Percentiles rank a stretch among this genome's conserved stretches.
phyloP scores from a whole-genome alignment of 306 rosid species.

The Aeschynomene evenia region DNA sequence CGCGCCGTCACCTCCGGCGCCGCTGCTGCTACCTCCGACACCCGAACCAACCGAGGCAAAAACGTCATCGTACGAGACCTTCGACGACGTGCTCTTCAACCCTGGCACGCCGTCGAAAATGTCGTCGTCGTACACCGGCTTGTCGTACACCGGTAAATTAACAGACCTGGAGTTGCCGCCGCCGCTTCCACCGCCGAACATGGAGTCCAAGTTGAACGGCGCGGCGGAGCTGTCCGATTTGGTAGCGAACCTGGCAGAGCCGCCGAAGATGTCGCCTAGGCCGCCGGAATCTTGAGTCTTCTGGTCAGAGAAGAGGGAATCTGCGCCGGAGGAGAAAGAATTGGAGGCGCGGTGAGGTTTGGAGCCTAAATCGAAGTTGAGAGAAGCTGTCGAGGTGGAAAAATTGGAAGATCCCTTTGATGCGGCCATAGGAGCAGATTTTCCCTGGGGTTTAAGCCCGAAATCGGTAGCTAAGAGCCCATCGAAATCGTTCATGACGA shows the following conservation, averaged over 20 bases:
- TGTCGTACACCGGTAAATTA: constrained; percentile 59
- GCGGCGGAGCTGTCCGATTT: constrained; percentile 47
- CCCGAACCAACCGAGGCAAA: constrained; percentile 52
- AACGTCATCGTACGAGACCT: constrained; percentile 53
- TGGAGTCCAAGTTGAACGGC: constrained; percentile 59
- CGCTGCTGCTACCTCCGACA: constrained; percentile 7
- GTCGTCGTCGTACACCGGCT: constrained; percentile 83
- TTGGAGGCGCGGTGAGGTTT: constrained; percentile 50
- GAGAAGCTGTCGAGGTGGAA: constrained; percentile 27
- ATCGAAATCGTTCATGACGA: constrained; percentile 77
- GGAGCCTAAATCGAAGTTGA: constrained; percentile 55
- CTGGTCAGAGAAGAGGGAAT: constrained; percentile 37
- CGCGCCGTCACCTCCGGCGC: constrained; percentile 37
- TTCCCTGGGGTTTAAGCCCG: constrained; percentile 77
- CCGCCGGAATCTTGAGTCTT: constrained; percentile 41
- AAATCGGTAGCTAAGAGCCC: constrained; percentile 73
- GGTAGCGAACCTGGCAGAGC: constrained; percentile 31
- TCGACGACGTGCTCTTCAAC: constrained; percentile 52
- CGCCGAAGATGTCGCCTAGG: constrained; percentile 54
- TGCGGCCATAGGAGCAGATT: constrained; percentile 70
- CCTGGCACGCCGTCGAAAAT: constrained; percentile 82
- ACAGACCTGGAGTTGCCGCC: constrained; percentile 40
- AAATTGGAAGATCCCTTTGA: constrained; percentile 51
- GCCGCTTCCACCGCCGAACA: constrained; percentile 41
- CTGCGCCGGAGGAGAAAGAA: constrained; percentile 38